A percentile compares a stretch with the other conserved stretches of the same genome.
Evolutionary conservation across 2,329 filamentous ascomycete genomes (phyloP).

Genomic region (Xylaria sp.): DNA sequence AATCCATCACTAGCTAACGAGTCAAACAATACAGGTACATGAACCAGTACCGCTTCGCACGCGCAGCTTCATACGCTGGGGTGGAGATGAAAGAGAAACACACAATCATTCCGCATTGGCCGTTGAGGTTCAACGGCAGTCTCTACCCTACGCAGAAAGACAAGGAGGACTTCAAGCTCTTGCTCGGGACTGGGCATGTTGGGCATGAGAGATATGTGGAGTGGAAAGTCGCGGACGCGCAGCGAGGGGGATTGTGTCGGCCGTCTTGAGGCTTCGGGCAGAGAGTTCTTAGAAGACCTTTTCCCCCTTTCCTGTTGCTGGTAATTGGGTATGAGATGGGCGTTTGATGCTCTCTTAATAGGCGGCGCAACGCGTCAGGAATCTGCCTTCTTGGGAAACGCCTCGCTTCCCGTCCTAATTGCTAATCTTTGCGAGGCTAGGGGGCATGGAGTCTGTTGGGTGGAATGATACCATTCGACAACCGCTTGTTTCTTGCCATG

Average conservation of each 20-base stretch:
- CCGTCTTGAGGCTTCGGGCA: background rate
- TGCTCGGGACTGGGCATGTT: constrained; percentile 28
- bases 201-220: constrained; percentile 41
- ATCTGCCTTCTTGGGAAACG: background rate
- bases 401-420: background rate
- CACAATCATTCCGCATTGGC: constrained; percentile 39
- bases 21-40: constrained; percentile 32
- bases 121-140: constrained; percentile 17
- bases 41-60: background rate
- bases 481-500: background rate
- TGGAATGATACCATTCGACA: background rate
- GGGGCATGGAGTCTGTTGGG: background rate
- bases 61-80: background rate
- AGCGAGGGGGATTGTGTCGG: background rate
- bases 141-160: constrained; percentile 14
- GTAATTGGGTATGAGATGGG: background rate
- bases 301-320: background rate
- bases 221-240: constrained; percentile 29
- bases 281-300: background rate
- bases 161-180: constrained; percentile 27
- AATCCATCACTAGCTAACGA: background rate
- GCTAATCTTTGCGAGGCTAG: background rate
- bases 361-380: background rate
- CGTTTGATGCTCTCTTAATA: background rate
- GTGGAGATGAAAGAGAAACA: constrained; percentile 34